phyloP scores from a whole-genome alignment of 2,329 filamentous ascomycete species.

The Colletotrichum sojae region DNA sequence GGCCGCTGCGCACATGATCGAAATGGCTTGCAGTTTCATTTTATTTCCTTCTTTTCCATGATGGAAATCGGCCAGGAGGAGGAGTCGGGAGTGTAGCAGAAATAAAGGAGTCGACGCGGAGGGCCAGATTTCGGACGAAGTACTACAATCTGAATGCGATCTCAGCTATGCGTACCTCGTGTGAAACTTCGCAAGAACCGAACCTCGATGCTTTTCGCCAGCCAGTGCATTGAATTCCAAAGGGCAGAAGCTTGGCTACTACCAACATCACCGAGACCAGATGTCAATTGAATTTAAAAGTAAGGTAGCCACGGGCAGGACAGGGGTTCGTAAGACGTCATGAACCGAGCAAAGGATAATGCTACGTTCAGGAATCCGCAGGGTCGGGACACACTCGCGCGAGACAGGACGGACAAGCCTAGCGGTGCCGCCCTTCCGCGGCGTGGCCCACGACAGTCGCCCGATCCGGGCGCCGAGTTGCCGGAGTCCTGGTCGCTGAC shows the following conservation, averaged over 20 bases:
- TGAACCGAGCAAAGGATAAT: background rate
- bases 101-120: background rate
- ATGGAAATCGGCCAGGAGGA: background rate
- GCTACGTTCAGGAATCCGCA: slow-evolving; percentile 1
- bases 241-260: too few species aligned
- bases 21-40: slow-evolving; percentile 21
- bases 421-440: slow-evolving; percentile 36
- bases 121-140: too few species aligned
- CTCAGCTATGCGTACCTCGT: too few species aligned
- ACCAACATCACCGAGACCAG: background rate
- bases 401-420: slow-evolving; percentile 21
- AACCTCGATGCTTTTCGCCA: too few species aligned
- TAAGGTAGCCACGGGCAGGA: background rate
- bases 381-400: slow-evolving; percentile 17
- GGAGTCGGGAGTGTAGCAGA: background rate
- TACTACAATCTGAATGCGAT: too few species aligned
- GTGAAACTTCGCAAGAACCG: too few species aligned
- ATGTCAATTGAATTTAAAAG: background rate
- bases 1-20: slow-evolving; percentile 24
- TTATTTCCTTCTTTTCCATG: background rate
- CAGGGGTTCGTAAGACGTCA: background rate
- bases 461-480: slow-evolving; percentile 33
- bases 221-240: too few species aligned
- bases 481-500: slow-evolving; percentile 15
- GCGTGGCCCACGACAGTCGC: slow-evolving; percentile 33